Evolutionary conservation across 208 protist species (phyloP).

Genomic region (Phytomonas sp.): DNA sequence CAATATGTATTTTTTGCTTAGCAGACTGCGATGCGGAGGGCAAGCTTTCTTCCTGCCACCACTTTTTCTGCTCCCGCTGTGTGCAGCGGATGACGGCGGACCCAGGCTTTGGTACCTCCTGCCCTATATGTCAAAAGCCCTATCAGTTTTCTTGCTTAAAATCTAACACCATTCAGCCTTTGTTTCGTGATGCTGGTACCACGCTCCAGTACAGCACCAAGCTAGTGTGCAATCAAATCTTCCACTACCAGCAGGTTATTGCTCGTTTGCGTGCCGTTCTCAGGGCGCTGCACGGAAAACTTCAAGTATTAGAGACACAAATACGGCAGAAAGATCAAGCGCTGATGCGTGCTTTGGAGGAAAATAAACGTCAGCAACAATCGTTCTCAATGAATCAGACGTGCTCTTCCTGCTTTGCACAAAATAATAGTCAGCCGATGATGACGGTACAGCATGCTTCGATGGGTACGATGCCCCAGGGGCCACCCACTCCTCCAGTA

Average conservation of each 20-base stretch:
- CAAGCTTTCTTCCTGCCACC: slow-evolving; percentile 66
- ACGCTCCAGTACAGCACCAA: slow-evolving; percentile 22
- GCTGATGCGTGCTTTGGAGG: slow-evolving; percentile 20
- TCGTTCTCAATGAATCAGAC: neutral
- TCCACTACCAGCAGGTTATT: slow-evolving; percentile 47
- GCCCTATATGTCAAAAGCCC: slow-evolving; percentile 57
- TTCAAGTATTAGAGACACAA: slow-evolving; percentile 23
- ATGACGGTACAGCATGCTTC: neutral
- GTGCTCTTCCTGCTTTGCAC: neutral
- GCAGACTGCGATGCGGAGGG: slow-evolving; percentile 58
- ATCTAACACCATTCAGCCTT: slow-evolving; percentile 26
- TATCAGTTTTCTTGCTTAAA: slow-evolving; percentile 33
- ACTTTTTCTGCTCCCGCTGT: slow-evolving; percentile 83
- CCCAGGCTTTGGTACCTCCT: slow-evolving; percentile 12
- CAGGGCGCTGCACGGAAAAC: slow-evolving; percentile 42
- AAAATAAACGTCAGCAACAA: neutral
- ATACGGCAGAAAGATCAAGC: slow-evolving; percentile 16
- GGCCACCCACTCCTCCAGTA: neutral
- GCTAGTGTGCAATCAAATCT: slow-evolving; percentile 42
- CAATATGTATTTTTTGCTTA: slow-evolving; percentile 77
- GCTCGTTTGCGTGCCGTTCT: slow-evolving; percentile 61
- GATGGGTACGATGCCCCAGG: neutral
- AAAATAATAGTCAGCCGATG: neutral
- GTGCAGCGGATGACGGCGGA: slow-evolving; percentile 25
- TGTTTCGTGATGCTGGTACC: slow-evolving; percentile 31